Evolutionary conservation across 225 moss, liverwort and hornwort species (phyloP).

Genomic region (Straminergon stramineum): DNA sequence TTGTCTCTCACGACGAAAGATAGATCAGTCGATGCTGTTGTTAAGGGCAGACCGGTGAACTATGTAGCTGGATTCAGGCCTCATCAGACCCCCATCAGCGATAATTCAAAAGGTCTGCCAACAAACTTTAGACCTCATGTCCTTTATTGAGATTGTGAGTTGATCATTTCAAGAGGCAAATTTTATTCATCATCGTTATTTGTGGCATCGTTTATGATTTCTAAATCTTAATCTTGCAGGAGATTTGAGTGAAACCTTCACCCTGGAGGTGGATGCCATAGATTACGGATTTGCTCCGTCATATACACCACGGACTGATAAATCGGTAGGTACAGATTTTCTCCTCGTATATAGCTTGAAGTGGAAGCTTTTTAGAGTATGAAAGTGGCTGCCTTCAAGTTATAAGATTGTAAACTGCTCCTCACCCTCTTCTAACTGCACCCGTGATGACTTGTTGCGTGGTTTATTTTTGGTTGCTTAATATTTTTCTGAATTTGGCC

Average conservation of each 20-base stretch:
- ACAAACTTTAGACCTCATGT: not conserved
- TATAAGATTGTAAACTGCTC: not conserved
- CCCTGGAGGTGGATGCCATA: constrained; percentile 44
- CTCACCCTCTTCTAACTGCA: not conserved
- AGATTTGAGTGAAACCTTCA: constrained; percentile 53
- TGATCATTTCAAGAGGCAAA: not conserved
- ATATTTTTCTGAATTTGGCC: not conserved
- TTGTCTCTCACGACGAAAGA: constrained; percentile 72
- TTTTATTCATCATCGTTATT: not conserved
- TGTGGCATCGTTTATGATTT: not conserved
- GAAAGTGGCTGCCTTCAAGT: not conserved
- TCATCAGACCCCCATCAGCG: constrained; percentile 3
- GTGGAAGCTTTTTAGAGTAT: not conserved
- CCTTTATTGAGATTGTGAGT: not conserved
- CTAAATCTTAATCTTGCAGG: constrained; percentile 19
- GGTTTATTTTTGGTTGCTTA: not conserved
- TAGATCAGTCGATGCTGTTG: constrained; percentile 35
- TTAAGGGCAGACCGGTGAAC: constrained; percentile 65
- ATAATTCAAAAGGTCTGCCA: constrained; percentile 44
- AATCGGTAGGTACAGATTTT: constrained; percentile 24
- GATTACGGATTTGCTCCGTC: constrained; percentile 68
- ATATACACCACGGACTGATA: constrained; percentile 58
- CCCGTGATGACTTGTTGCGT: not conserved
- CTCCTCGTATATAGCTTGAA: not conserved
- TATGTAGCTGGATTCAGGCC: constrained; percentile 72